These are phyloP conservation scores for Akanthomyces muscarius DNA, from an alignment of 2,329 filamentous ascomycete species.

Conservation along the genomic window DNA sequence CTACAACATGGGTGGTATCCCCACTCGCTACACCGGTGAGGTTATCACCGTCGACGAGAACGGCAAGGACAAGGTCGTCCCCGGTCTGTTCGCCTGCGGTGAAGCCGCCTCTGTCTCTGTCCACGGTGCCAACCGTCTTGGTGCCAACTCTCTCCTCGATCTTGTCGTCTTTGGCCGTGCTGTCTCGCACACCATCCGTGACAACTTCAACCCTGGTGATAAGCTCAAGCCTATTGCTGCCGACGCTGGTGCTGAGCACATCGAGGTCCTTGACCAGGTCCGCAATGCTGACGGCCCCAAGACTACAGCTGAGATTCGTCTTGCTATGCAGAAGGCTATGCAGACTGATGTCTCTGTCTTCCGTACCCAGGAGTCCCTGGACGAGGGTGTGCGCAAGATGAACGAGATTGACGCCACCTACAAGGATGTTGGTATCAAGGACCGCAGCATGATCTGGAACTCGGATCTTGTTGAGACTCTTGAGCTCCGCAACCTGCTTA, in stretches of 20 bases:
- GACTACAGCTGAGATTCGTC: slow-evolving; percentile 82
- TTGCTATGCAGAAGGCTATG: slow-evolving; percentile 97
- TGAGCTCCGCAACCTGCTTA: slow-evolving; percentile 90
- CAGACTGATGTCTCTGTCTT: slow-evolving; percentile 96
- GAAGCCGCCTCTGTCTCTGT: slow-evolving; percentile 97
- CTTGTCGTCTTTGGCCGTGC: slow-evolving; percentile 96
- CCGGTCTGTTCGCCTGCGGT: slow-evolving; percentile 92
- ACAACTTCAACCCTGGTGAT: slow-evolving; percentile 82
- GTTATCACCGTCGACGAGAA: slow-evolving; percentile 82
- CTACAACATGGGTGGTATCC: slow-evolving; percentile 99
- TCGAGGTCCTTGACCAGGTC: slow-evolving; percentile 79
- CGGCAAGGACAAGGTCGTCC: slow-evolving; percentile 89
- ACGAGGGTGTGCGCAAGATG: slow-evolving; percentile 89
- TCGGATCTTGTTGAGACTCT: slow-evolving; percentile 94
- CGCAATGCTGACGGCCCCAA: slow-evolving; percentile 80
- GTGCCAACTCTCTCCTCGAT: slow-evolving; percentile 97
- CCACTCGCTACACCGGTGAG: slow-evolving; percentile 95
- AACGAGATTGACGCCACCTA: slow-evolving; percentile 77
- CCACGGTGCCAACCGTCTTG: slow-evolving; percentile 95
- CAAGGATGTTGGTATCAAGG: slow-evolving; percentile 86
- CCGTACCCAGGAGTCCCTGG: slow-evolving; percentile 88
- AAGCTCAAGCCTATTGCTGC: slow-evolving; percentile 75
- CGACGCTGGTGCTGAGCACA: slow-evolving; percentile 84
- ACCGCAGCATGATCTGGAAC: slow-evolving; percentile 99
- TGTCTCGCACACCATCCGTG: slow-evolving; percentile 93